These are phyloP conservation scores for Sporothrix humicola DNA, from an alignment of 2,329 filamentous ascomycete species.

Conservation along the genomic window DNA sequence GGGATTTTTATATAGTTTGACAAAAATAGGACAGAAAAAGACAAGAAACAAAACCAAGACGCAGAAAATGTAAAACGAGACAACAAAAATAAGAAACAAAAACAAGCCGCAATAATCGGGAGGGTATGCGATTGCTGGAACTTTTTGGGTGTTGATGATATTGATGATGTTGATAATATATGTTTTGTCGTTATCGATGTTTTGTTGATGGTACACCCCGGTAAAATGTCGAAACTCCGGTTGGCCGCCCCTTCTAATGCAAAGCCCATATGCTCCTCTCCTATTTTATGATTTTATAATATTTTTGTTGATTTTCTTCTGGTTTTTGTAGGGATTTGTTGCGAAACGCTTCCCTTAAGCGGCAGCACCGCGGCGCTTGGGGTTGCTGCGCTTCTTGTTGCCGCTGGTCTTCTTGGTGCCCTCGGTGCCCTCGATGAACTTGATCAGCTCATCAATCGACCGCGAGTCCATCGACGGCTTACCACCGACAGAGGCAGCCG, in stretches of 20 bases:
- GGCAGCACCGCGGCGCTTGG: conserved; percentile 55
- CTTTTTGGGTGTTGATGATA: background rate
- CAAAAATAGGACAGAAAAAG: background rate
- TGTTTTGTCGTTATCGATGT: background rate
- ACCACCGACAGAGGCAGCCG: conserved; percentile 40
- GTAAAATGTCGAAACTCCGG: conserved; percentile 8
- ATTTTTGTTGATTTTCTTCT: background rate
- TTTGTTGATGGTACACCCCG: conserved; percentile 30
- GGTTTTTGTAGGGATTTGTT: background rate
- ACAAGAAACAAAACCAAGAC: background rate
- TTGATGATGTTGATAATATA: background rate
- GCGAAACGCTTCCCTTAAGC: background rate
- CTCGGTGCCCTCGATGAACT: conserved; percentile 85
- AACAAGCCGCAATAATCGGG: background rate
- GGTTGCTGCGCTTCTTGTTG: conserved; percentile 50
- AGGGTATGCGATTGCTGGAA: conserved; percentile 6
- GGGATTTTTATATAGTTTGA: background rate
- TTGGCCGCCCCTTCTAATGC: conserved; percentile 12
- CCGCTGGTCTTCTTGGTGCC: conserved; percentile 53
- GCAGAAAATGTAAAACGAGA: background rate
- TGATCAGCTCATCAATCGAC: conserved; percentile 90
- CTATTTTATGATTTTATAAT: background rate
- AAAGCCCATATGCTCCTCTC: conserved; percentile 6
- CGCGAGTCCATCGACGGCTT: conserved; percentile 68
- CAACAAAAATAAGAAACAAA: background rate